Evolutionary conservation across 441 rosid genomes (phyloP).

Genomic region (Omphalea diandra): DNA sequence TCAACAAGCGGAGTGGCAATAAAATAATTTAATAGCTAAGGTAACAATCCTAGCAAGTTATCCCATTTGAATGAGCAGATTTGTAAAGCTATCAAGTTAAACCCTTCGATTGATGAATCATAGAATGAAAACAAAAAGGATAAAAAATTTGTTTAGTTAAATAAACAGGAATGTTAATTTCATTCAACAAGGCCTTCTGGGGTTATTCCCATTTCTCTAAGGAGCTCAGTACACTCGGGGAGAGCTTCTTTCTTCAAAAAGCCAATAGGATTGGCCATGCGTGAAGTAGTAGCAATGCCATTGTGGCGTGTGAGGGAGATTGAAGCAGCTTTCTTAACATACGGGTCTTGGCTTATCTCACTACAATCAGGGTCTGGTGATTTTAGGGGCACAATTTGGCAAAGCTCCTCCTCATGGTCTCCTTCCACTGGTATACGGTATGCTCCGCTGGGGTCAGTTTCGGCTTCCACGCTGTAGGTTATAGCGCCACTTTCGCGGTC

Average conservation of each 20-base stretch:
- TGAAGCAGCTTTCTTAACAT: constrained; percentile 18
- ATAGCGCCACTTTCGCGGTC: constrained; percentile 9
- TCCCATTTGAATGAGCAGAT: no score
- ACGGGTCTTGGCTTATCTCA: neutral
- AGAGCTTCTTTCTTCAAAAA: constrained; percentile 28
- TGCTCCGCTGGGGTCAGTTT: constrained; percentile 24
- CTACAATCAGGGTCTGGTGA: neutral
- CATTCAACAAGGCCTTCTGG: constrained; percentile 38
- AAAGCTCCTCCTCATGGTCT: constrained; percentile 43
- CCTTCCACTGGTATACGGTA: constrained; percentile 31
- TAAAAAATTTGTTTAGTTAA: no score
- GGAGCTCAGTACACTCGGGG: constrained; percentile 26
- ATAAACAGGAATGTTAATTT: no score
- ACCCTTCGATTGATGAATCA: no score
- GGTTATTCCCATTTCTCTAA: constrained; percentile 33
- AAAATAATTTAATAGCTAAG: no score
- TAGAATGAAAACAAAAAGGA: no score
- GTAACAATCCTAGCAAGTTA: no score
- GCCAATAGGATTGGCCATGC: constrained; percentile 37
- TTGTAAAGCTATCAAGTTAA: no score
- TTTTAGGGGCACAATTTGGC: neutral
- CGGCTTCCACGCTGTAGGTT: constrained; percentile 20
- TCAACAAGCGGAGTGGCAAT: no score
- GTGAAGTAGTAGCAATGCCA: constrained; percentile 22
- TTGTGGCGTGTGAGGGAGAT: constrained; percentile 32